Base-by-base conservation (phyloP, 345 rosid species). In the Camelina hispida region DNA sequence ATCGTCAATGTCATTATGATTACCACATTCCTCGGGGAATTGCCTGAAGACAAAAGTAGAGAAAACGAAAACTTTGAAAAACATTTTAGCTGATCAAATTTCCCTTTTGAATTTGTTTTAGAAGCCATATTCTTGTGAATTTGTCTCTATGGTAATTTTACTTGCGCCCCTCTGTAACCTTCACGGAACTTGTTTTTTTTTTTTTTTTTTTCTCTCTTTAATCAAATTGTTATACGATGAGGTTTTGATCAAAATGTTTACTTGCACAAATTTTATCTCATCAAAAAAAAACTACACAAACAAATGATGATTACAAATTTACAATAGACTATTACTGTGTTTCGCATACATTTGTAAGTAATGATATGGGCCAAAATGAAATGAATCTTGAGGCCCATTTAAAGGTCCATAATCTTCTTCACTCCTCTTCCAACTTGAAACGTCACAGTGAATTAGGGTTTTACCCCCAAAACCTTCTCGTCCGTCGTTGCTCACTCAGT, bases 381-480 rank as follows among this genome's bases (percentile, higher is more conserved):
- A 53, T 18, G 0, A 51, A 22, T 23, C 7, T 12, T 23, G 0
- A 43, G 4, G 69, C 74, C 74, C 74, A 68, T 42, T 54, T 4
- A 66, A 17, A 50, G 46, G 66, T 13, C 59, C 51, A 37, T 0
- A 8, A 3, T 37, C 35, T 34, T 55, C 62, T 61, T 37, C 62
- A 38, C 3, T 35, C 14, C 42, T 9, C 13, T 37, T 7, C 43
- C 13, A 59, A 37, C 46, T 59, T 2, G 65, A 62, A n/a, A 18
- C 25, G 10, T 22, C 2, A 50, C 73, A 14, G 56, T 68, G 70
- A 53, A 61, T 11, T 76, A 76, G 80, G 80, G 80, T 76, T 76
- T 69, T 53, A 16, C 30, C 14, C 28, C 14, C 5, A 20, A 71
- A 71, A 57, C 71, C 55, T 52, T 22, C 22, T 30, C 57, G 1